Evolutionary conservation across 345 rosid species (phyloP), one percentile per base, ranked within the genome.

Genomic region (Pistacia vera): DNA sequence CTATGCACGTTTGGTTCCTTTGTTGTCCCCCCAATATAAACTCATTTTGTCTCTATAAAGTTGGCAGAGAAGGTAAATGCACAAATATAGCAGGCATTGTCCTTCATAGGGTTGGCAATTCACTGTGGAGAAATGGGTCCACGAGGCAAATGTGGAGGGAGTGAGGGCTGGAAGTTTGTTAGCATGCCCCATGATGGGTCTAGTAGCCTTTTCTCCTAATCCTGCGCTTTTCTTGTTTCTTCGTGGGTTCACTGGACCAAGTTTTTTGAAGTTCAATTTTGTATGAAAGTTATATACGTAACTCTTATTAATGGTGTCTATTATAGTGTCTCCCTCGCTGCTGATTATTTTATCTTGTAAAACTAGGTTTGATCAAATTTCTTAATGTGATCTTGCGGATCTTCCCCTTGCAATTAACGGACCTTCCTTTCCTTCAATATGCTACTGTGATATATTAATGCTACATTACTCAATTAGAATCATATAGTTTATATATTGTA

Each of bases 111-210:
- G 97, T 55, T 96, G 99, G 99, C 89, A 86, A 71, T 81, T 92
- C 75, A 91, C 93, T 2, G 94, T 93, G 22, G 99, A 93, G 83
- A 96, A 81, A 44, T 96, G 55, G 99, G 99, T 66, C 20, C 87
- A 8, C 66, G 74, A 66, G 99, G 97, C 55, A 96, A 90, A 81
- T 91, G 97, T 8, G 98, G 99, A 80, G 85, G 83, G 0, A 95
- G 98, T 28, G 98, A 96, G 11, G 97, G 99, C 46, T 95, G 98
- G 99, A 93, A 91, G 84, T 96, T 91, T 71, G 83, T 92, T 38
- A 93, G 98, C 89, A 84, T 92, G 78, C 97, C 98, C 0, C n/a
- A n/a, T n/a, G 97, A 96, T 80, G 98, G 97, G 69, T 93, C 98
- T 38, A 96, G 95, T 79, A 71, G 36, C 35, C 38, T 71, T 41